Evolutionary conservation across 306 rosid species (phyloP).

Genomic region (Castanea mollissima): DNA sequence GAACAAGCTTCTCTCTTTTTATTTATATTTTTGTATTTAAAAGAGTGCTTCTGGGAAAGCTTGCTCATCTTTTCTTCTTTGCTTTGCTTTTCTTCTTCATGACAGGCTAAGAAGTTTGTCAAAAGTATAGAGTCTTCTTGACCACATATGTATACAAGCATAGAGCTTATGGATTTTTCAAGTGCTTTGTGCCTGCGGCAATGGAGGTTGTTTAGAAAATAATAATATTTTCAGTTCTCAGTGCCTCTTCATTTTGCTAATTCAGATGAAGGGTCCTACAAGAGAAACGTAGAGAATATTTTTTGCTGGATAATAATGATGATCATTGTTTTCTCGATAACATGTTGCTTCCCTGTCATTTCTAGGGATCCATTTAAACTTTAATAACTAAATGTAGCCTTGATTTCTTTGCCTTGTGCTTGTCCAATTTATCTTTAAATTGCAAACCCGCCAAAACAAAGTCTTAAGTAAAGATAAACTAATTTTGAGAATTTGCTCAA

Average conservation of each 20-base stretch:
- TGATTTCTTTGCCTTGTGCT: conserved; percentile 1
- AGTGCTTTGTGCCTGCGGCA: conserved; percentile 18
- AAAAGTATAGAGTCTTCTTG: conserved; percentile 60
- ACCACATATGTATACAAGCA: conserved; percentile 11
- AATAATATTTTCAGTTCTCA: conserved; percentile 18
- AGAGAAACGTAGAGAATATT: neutral
- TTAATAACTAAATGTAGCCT: neutral
- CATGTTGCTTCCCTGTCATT: neutral
- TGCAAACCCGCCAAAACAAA: neutral
- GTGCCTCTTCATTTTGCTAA: conserved; percentile 17
- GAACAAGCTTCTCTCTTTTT: neutral
- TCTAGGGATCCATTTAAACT: neutral
- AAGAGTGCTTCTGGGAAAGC: neutral
- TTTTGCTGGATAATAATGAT: conserved; percentile 6
- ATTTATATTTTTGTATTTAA: neutral
- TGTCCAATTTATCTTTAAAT: neutral
- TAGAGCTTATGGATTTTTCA: conserved; percentile 12
- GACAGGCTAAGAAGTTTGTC: conserved; percentile 72
- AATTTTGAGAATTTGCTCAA: neutral
- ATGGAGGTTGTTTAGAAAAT: conserved; percentile 27
- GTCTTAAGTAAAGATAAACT: too few species aligned
- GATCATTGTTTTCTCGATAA: conserved; percentile 6
- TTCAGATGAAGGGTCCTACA: conserved; percentile 7
- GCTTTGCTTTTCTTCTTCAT: neutral
- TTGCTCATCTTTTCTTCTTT: conserved; percentile 7